Evolutionary conservation across 169 alveolate genomes (phyloP), one percentile per base, ranked within the genome.

Genomic region (Cystoisospora suis): DNA sequence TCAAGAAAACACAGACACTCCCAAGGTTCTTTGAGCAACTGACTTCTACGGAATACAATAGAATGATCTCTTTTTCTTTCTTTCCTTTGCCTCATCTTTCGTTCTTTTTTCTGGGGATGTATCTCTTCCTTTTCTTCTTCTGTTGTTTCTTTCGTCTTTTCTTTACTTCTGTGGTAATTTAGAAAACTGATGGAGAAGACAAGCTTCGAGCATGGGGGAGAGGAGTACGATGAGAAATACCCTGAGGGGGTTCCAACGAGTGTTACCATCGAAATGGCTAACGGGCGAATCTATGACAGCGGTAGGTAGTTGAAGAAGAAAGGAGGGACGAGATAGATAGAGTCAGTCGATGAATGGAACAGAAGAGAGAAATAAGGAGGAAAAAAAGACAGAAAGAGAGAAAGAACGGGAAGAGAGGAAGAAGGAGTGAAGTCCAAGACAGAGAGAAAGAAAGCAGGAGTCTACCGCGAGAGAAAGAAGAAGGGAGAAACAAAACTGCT

Each of bases 231-330:
- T 27, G 47, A n/a, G 53, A 70, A 70, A n/a, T 70, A 70, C 38
- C 81, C 81, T 34, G 81, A 70, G 23, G 81, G 81, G n/a, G 38
- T 70, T 23, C 81, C 81, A 32, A 32, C 81, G 47, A 29, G 47
- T 3, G 81, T 70, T 9, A n/a, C 20, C 17, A 27, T 70, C 5
- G 47, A 4, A 7, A 6, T 70, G 46, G 38, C 32, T 7, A 47
- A 70, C 47, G 81, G 81, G 34, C 4, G 6, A 3, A 70, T 23
- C 20, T 47, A 36, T 20, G 81, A 70, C 20, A n/a, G 81, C 81
- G 12, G 81, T 70, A n/a, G 38, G 81, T 29, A 5, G n/a, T n/a
- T 53, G 65, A 53, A 23, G 65, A 53, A 23, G 65, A 53, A 53
- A 23, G 65, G 29, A 23, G 65, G 23, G 65, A 12, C 12, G 65